These are phyloP conservation scores for Plasmodium coatneyi DNA, from an alignment of 169 alveolate genomes.

Conservation along the genomic window DNA sequence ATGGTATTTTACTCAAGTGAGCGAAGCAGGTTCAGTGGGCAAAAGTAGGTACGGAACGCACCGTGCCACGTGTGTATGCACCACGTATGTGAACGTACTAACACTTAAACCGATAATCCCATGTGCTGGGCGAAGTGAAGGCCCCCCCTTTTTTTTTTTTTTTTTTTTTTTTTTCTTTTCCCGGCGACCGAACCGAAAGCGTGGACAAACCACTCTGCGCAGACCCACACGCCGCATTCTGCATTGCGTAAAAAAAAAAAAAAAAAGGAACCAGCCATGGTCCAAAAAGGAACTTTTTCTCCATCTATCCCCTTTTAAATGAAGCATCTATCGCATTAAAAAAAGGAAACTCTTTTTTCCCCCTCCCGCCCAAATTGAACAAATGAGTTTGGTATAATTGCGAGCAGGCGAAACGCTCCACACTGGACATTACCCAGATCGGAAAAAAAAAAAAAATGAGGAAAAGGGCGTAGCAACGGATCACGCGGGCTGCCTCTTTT, in stretches of 20 bases:
- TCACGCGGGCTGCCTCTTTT: neutral
- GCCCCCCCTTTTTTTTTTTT: neutral
- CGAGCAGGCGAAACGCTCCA: neutral
- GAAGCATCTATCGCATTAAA: neutral
- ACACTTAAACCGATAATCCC: neutral
- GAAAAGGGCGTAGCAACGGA: neutral
- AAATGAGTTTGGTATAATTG: neutral
- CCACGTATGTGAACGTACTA: neutral
- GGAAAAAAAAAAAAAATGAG: too few relatives aligned
- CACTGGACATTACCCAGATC: too few relatives aligned
- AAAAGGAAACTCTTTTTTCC: too few relatives aligned
- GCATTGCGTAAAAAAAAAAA: too few relatives aligned
- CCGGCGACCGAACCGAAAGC: neutral
- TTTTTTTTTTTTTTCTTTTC: neutral
- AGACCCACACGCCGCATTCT: too few relatives aligned
- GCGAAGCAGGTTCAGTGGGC: neutral
- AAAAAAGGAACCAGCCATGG: neutral
- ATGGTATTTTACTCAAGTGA: constrained; percentile 95
- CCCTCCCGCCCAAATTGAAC: neutral
- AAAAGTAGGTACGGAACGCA: too few relatives aligned
- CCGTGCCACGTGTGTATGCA: neutral
- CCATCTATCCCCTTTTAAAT: neutral
- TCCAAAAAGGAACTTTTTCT: neutral
- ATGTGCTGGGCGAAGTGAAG: neutral
- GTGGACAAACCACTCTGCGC: neutral